phyloP scores from a whole-genome alignment of 257 asterid species.

The Solanum clarkiae region DNA sequence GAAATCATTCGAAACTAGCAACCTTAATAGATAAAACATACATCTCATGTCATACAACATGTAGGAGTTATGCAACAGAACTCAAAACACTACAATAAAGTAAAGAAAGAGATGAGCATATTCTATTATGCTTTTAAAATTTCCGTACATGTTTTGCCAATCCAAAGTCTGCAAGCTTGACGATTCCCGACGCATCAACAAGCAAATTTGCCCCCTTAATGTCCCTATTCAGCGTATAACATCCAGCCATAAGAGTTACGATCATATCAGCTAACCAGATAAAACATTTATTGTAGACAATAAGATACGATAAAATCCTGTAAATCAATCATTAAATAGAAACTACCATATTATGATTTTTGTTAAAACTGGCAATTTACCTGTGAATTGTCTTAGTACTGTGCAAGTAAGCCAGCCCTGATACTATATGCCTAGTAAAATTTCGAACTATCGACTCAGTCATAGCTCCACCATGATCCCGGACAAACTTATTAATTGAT shows the following conservation, averaged over 20 bases:
- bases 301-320: not conserved
- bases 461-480: conserved; percentile 68
- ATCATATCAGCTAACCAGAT: not conserved
- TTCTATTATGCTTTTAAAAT: not conserved
- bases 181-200: conserved; percentile 69
- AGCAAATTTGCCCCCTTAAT: conserved; percentile 91
- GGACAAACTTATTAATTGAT: conserved; percentile 53
- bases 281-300: not conserved
- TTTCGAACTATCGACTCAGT: conserved; percentile 73
- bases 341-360: not conserved
- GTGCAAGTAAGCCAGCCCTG: conserved; percentile 83
- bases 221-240: conserved; percentile 40
- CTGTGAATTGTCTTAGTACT: conserved; percentile 75
- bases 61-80: not conserved
- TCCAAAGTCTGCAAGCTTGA: conserved; percentile 91
- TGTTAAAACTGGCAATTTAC: conserved; percentile 10
- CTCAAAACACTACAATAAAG: not conserved
- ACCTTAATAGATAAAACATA: not conserved
- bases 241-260: not conserved
- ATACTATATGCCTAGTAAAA: conserved; percentile 79
- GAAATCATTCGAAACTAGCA: not conserved
- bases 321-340: not conserved
- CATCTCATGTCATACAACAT: not conserved
- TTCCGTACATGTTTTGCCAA: conserved; percentile 70
- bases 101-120: not conserved